A percentile compares a stretch with the other conserved stretches of the same genome.
phyloP scores from a whole-genome alignment of 768 basidiomycete genomes.

The Boletellus ananiceps region DNA sequence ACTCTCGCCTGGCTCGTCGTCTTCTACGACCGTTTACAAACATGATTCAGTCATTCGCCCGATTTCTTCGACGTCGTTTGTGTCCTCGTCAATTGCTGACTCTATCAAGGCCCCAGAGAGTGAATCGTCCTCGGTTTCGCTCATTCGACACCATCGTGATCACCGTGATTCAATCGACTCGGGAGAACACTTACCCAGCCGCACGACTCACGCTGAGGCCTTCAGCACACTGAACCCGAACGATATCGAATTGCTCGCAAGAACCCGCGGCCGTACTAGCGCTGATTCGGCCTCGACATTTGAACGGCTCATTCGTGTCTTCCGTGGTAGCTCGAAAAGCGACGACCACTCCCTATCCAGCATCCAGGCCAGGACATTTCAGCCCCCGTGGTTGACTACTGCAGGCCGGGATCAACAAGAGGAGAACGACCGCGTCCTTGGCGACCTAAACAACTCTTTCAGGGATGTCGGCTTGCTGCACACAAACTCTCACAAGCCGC shows the following conservation, averaged over 20 bases:
- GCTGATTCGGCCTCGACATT: slow-evolving; percentile 17
- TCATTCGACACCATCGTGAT: slow-evolving; percentile 9
- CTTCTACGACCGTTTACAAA: slow-evolving; percentile 9
- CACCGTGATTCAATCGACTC: slow-evolving; percentile 28
- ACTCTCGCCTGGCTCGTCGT: slow-evolving; percentile 16
- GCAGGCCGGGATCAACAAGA: slow-evolving; percentile 63
- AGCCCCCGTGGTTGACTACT: slow-evolving; percentile 62
- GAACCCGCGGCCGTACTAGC: slow-evolving; percentile 25
- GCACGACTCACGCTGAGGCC: slow-evolving; percentile 60
- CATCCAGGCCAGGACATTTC: slow-evolving; percentile 32
- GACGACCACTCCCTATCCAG: slow-evolving; percentile 24
- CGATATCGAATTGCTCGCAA: slow-evolving; percentile 42
- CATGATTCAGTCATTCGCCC: slow-evolving; percentile 17
- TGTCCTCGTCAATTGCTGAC: slow-evolving; percentile 7
- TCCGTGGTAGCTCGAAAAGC: slow-evolving; percentile 16
- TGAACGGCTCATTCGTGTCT: slow-evolving; percentile 22
- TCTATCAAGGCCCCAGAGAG: slow-evolving; percentile 4
- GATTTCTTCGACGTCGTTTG: slow-evolving; percentile 15
- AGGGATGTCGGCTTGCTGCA: slow-evolving; percentile 76
- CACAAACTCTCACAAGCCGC: slow-evolving; percentile 38
- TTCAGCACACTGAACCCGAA: slow-evolving; percentile 56
- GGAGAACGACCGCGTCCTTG: slow-evolving; percentile 61
- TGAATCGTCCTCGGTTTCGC: slow-evolving; percentile 11
- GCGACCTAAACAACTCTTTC: slow-evolving; percentile 70
- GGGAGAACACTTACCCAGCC: slow-evolving; percentile 31